Percentiles rank a stretch among this genome's conserved stretches.
These are phyloP conservation scores for Beauveria caledonica DNA, from an alignment of 2,329 filamentous ascomycete species.

Conservation along the genomic window DNA sequence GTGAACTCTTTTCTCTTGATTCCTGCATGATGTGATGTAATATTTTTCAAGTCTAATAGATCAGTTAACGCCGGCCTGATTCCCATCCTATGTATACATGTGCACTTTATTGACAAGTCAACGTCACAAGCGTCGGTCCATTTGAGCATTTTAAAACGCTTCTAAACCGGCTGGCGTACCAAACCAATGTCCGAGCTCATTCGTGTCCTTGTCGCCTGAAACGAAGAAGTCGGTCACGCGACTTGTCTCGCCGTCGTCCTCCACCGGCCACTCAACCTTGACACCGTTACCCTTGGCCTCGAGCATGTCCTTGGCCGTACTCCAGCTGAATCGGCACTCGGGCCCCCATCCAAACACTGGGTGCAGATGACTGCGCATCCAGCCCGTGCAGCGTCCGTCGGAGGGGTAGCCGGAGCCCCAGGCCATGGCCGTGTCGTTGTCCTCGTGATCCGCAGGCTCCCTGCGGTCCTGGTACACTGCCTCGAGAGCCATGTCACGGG, in stretches of 20 bases:
- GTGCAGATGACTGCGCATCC: conserved; percentile 83
- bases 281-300: conserved; percentile 62
- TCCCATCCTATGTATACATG: neutral
- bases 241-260: conserved; percentile 60
- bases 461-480: conserved; percentile 53
- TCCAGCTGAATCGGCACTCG: conserved; percentile 94
- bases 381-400: conserved; percentile 69
- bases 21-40: neutral
- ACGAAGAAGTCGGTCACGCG: conserved; percentile 71
- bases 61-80: neutral
- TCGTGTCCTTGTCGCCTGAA: conserved; percentile 35
- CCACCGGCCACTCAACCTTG: conserved; percentile 75
- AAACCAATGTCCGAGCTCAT: conserved; percentile 76
- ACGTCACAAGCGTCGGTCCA: neutral
- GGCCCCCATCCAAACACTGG: conserved; percentile 91
- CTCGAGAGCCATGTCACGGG: conserved; percentile 81
- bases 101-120: neutral
- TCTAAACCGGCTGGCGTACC: conserved; percentile 62
- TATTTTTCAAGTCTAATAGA: neutral
- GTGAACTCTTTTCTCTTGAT: neutral
- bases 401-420: conserved; percentile 96
- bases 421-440: conserved; percentile 32
- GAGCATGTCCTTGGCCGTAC: conserved; percentile 86
- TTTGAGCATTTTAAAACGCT: conserved; percentile 47
- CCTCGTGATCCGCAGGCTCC: conserved; percentile 22